phyloP scores from a whole-genome alignment of 2,329 filamentous ascomycete species.

The Huntiella abstrusa region DNA sequence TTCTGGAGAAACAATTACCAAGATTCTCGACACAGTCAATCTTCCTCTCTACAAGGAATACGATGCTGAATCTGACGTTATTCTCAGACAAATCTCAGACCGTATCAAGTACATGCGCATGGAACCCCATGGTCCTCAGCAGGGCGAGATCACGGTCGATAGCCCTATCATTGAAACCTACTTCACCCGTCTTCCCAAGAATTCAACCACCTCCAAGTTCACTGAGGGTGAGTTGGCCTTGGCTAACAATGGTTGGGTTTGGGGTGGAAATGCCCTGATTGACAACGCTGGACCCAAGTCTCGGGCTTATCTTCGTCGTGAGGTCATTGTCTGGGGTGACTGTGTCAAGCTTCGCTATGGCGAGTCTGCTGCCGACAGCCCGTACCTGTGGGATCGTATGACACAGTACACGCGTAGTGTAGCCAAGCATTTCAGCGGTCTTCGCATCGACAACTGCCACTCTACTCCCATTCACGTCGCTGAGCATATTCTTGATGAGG shows the following conservation, averaged over 20 bases:
- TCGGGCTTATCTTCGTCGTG: slow-evolving; percentile 79
- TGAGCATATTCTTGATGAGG: slow-evolving; percentile 85
- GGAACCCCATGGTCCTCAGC: slow-evolving; percentile 78
- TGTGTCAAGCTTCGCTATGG: slow-evolving; percentile 96
- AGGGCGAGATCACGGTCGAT: slow-evolving; percentile 56
- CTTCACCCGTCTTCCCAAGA: slow-evolving; percentile 74
- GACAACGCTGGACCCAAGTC: slow-evolving; percentile 86
- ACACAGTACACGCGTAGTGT: slow-evolving; percentile 76
- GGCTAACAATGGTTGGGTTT: slow-evolving; percentile 97
- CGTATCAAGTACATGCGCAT: slow-evolving; percentile 86
- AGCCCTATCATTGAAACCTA: slow-evolving; percentile 84
- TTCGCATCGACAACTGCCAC: slow-evolving; percentile 96
- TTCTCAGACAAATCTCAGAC: slow-evolving; percentile 82
- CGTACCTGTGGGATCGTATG: slow-evolving; percentile 93
- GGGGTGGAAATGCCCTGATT: slow-evolving; percentile 84
- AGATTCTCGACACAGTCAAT: slow-evolving; percentile 68
- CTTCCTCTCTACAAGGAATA: slow-evolving; percentile 83
- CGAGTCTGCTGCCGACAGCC: slow-evolving; percentile 59
- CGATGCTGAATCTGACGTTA: slow-evolving; percentile 61
- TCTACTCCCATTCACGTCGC: slow-evolving; percentile 90
- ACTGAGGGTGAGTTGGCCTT: slow-evolving; percentile 59
- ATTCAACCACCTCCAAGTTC: slow-evolving; percentile 59
- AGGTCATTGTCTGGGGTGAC: slow-evolving; percentile 96
- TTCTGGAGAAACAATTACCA: slow-evolving; percentile 32
- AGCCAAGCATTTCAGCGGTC: slow-evolving; percentile 86